Evolutionary conservation across 2,329 filamentous ascomycete species (phyloP).

Genomic region (Keithomyces neogunnii): DNA sequence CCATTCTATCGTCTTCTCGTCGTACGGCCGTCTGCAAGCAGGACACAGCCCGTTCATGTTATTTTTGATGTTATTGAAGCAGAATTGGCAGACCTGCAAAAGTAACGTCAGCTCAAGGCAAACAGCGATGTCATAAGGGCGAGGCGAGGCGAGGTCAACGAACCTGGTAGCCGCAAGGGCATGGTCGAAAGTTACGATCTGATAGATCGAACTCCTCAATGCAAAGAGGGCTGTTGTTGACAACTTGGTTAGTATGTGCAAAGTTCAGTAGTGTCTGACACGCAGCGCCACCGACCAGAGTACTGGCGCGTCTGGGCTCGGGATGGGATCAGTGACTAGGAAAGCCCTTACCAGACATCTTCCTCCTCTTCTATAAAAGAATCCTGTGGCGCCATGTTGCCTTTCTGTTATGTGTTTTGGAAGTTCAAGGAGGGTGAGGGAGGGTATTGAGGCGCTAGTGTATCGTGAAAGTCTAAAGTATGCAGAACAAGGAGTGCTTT

Average conservation of each 20-base stretch:
- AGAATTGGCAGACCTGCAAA: constrained; percentile 91
- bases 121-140: not conserved
- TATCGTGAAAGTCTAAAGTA: constrained; percentile 6
- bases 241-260: not conserved
- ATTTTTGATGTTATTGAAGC: constrained; percentile 98
- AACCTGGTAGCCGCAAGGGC: constrained; percentile 97
- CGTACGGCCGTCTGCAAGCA: constrained; percentile 91
- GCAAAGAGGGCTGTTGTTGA: constrained; percentile 71
- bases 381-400: constrained; percentile 58
- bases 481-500: constrained; percentile 15
- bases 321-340: constrained; percentile 13
- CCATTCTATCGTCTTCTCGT: constrained; percentile 95
- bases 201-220: constrained; percentile 98
- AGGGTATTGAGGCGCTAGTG: constrained; percentile 5
- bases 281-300: not conserved
- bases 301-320: not conserved
- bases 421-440: constrained; percentile 11
- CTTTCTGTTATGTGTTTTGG: constrained; percentile 9
- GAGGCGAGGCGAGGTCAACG: not conserved
- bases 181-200: constrained; percentile 93
- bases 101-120: not conserved
- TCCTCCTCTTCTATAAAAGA: constrained; percentile 65
- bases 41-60: constrained; percentile 97
- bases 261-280: not conserved
- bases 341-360: constrained; percentile 51